Conservation (phyloP, 2,329 filamentous ascomycete species). For the Phialocephala subalpina region DNA sequence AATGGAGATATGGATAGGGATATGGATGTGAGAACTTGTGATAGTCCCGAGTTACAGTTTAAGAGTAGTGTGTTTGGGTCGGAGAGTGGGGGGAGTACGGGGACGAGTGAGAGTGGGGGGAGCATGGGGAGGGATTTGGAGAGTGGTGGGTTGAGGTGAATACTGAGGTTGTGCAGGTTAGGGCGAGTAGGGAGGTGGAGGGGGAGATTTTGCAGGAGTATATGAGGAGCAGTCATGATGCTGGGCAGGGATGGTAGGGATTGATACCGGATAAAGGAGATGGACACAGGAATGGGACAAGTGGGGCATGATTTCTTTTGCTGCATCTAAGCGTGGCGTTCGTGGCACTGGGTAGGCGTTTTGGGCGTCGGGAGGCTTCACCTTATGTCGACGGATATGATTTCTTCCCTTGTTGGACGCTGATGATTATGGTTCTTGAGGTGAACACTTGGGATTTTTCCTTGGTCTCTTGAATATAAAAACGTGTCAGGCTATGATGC, state of each 20-base stretch:
- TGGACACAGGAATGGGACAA: neutral
- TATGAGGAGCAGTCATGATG: constrained; percentile 1
- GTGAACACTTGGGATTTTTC: neutral
- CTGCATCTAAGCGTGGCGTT: constrained; percentile 5
- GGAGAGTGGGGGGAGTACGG: neutral
- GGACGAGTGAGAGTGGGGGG: neutral
- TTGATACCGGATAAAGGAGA: neutral
- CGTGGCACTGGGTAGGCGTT: constrained; percentile 5
- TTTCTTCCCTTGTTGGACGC: neutral
- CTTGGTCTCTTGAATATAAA: neutral
- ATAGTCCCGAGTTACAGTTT: neutral
- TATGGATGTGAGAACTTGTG: neutral
- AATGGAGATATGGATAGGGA: neutral
- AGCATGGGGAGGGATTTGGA: neutral
- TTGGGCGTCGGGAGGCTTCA: neutral
- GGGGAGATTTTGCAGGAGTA: neutral
- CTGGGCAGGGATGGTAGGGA: neutral
- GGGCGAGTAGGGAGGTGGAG: neutral
- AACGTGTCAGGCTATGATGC: neutral
- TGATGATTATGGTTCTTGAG: neutral
- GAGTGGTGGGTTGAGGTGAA: neutral
- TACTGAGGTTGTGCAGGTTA: neutral
- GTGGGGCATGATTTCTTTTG: neutral
- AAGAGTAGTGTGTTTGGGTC: neutral
- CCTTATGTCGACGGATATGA: neutral